These are phyloP conservation scores for Neltuma alba DNA, from an alignment of 306 rosid species.

Conservation along the genomic window DNA sequence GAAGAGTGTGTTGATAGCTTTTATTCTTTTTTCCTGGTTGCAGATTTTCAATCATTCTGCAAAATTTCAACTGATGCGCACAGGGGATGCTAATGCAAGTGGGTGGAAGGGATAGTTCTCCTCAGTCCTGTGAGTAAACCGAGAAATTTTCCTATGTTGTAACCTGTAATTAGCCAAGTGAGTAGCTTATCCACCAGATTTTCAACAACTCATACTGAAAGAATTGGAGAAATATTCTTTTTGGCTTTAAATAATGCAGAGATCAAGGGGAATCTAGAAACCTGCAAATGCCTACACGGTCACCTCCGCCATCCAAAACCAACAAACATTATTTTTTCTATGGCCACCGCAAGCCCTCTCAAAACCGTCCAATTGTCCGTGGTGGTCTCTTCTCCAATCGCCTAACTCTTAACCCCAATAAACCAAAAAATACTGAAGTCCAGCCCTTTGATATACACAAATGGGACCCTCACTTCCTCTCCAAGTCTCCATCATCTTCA, in stretches of 20 bases:
- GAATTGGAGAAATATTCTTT: background rate
- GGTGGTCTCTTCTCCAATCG: slow-evolving; percentile 80
- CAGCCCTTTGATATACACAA: slow-evolving; percentile 53
- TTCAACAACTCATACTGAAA: background rate
- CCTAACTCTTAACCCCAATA: slow-evolving; percentile 32
- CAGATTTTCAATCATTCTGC: background rate
- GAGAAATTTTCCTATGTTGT: background rate
- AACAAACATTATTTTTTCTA: slow-evolving; percentile 58
- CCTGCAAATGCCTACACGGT: slow-evolving; percentile 61
- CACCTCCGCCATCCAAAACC: slow-evolving; percentile 46
- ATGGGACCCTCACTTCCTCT: slow-evolving; percentile 71
- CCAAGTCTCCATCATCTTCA: slow-evolving; percentile 29
- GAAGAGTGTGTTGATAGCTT: background rate
- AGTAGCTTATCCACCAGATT: background rate
- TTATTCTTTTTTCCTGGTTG: background rate
- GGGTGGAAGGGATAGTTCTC: background rate
- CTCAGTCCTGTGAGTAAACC: slow-evolving; percentile 6
- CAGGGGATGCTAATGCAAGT: background rate
- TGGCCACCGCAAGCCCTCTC: slow-evolving; percentile 82
- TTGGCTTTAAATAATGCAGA: background rate
- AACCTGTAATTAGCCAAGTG: background rate
- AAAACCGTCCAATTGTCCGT: slow-evolving; percentile 70
- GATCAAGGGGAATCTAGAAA: background rate
- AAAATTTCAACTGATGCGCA: background rate
- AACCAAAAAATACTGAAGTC: slow-evolving; percentile 34